phyloP scores from a whole-genome alignment of 495 filamentous ascomycete genomes.

The Patellaria atrata region DNA sequence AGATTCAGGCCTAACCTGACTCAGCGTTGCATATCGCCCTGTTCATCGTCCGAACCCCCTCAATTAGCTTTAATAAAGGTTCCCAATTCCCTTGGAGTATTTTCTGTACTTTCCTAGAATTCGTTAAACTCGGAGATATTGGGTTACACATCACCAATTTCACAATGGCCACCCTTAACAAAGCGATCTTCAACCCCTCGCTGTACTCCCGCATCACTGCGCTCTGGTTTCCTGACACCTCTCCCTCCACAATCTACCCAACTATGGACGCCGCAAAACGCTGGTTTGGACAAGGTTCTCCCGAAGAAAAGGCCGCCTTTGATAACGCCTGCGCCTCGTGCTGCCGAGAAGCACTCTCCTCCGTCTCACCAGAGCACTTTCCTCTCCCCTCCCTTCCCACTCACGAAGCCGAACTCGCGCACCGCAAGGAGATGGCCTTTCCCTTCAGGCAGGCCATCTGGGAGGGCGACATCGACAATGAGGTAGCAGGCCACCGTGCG shows the following conservation, averaged over 20 bases:
- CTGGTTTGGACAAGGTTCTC: slow-evolving; percentile 22
- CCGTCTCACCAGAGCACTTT: slow-evolving; percentile 23
- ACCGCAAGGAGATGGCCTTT: slow-evolving; percentile 15
- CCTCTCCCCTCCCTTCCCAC: slow-evolving; percentile 16
- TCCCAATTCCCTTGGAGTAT: no score
- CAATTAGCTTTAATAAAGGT: no score
- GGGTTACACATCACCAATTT: no score
- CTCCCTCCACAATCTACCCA: slow-evolving; percentile 5
- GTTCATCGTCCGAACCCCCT: no score
- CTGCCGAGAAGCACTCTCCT: slow-evolving; percentile 21
- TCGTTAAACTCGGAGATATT: no score
- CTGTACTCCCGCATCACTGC: slow-evolving; percentile 18
- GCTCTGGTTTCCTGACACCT: slow-evolving; percentile 19
- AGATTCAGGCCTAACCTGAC: no score
- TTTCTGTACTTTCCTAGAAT: no score
- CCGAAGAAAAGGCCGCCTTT: slow-evolving; percentile 22
- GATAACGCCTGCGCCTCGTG: slow-evolving; percentile 20
- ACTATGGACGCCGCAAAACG: slow-evolving; percentile 5
- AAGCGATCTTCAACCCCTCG: slow-evolving; percentile 22
- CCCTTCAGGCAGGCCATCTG: slow-evolving; percentile 26
- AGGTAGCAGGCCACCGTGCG: slow-evolving; percentile 15
- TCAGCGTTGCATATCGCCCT: no score
- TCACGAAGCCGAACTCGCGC: slow-evolving; percentile 12
- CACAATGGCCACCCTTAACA: slow-evolving; percentile 24
- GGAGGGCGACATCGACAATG: slow-evolving; percentile 8